Conservation (phyloP, 192 early-diverging fungal species). For the Lobosporangium transversale region DNA sequence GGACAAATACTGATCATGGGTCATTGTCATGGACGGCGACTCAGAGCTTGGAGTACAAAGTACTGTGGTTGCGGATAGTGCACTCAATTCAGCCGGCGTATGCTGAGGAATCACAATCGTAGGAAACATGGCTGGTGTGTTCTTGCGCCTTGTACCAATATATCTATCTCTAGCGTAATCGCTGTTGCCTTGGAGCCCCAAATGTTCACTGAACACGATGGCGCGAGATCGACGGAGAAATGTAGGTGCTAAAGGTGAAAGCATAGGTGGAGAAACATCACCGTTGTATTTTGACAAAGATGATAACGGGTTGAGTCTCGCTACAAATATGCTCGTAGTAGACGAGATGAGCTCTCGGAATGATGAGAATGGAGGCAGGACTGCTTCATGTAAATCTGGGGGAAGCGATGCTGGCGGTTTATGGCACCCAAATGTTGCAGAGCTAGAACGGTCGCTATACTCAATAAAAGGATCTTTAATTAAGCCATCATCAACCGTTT, state of each 20-base stretch:
- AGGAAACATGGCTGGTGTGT: conserved; percentile 25
- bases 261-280: neutral
- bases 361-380: conserved; percentile 7
- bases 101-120: conserved; percentile 29
- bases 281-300: too few relatives aligned
- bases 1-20: too few relatives aligned
- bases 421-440: conserved; percentile 16
- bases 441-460: conserved; percentile 3
- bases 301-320: conserved; percentile 3
- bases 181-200: neutral
- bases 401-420: conserved; percentile 2
- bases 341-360: conserved; percentile 15
- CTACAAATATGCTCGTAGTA: neutral
- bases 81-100: neutral
- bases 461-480: too few relatives aligned
- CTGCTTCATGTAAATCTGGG: neutral
- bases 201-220: neutral
- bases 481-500: too few relatives aligned
- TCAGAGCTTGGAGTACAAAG: neutral
- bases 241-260: conserved; percentile 5
- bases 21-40: too few relatives aligned
- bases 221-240: conserved; percentile 25
- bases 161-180: too few relatives aligned
- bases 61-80: conserved; percentile 16
- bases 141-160: conserved; percentile 11